Percentiles rank a stretch among this genome's conserved stretches.
Evolutionary conservation across 257 asterid species (phyloP).

Genomic region (Craterostigma plantagineum): DNA sequence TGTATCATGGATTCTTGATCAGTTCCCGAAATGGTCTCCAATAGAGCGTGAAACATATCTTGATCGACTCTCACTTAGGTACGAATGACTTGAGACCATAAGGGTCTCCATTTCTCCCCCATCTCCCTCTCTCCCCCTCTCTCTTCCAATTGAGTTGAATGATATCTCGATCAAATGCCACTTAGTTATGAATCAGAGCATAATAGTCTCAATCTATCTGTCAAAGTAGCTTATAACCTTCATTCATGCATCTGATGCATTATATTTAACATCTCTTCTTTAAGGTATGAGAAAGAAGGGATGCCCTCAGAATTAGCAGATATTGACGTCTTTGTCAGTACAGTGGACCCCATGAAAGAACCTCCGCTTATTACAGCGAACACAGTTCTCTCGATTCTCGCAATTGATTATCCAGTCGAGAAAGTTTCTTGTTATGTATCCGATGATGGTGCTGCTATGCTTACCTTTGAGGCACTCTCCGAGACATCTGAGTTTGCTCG

Average conservation of each 20-base stretch:
- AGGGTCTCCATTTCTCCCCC: neutral
- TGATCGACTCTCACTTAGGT: slow-evolving; percentile 69
- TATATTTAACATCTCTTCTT: neutral
- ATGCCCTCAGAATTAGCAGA: slow-evolving; percentile 52
- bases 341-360: slow-evolving; percentile 80
- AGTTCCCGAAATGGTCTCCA: slow-evolving; percentile 90
- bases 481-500: slow-evolving; percentile 68
- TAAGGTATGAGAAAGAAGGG: slow-evolving; percentile 78
- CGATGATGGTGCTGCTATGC: slow-evolving; percentile 91
- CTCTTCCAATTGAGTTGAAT: neutral
- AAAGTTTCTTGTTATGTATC: slow-evolving; percentile 73
- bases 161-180: no score
- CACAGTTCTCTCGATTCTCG: slow-evolving; percentile 73
- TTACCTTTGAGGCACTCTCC: slow-evolving; percentile 73
- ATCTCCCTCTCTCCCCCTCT: neutral
- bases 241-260: neutral
- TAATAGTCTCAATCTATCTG: neutral
- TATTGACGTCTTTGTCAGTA: slow-evolving; percentile 66
- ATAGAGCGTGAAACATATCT: slow-evolving; percentile 80
- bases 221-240: neutral
- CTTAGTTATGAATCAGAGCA: neutral
- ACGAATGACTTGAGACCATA: no score
- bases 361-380: slow-evolving; percentile 79
- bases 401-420: slow-evolving; percentile 70
- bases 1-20: slow-evolving; percentile 85